Conservation (phyloP, 192 early-diverging fungal species). For the Dissophora globulifera region DNA sequence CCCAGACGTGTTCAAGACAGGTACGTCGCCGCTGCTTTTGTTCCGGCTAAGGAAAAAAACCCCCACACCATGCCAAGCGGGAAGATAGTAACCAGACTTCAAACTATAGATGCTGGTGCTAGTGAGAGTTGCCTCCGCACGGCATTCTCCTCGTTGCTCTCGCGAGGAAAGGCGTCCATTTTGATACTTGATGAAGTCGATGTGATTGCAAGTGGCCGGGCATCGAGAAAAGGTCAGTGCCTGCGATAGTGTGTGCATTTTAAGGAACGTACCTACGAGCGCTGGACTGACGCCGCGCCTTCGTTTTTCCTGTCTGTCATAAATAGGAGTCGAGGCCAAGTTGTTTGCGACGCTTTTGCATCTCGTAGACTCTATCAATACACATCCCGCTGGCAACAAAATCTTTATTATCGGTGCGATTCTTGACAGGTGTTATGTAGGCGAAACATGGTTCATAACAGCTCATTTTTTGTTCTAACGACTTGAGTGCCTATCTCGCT, state of each 20-base stretch:
- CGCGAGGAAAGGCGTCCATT: slow-evolving; percentile 50
- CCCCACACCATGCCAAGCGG: no score
- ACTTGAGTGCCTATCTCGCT: neutral
- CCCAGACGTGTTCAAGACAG: slow-evolving; percentile 61
- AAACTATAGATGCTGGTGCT: slow-evolving; percentile 61
- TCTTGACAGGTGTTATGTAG: no score
- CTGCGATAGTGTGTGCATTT: neutral
- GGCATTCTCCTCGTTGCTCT: slow-evolving; percentile 46
- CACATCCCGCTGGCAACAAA: slow-evolving; percentile 9
- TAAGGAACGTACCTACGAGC: no score
- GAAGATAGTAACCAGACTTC: no score
- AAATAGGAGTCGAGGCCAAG: slow-evolving; percentile 54
- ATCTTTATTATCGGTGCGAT: slow-evolving; percentile 61
- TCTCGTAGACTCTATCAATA: slow-evolving; percentile 58
- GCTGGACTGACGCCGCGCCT: no score
- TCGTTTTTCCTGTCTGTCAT: neutral
- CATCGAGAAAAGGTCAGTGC: slow-evolving; percentile 48
- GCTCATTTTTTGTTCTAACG: no score
- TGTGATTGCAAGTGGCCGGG: slow-evolving; percentile 56
- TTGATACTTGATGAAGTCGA: slow-evolving; percentile 67
- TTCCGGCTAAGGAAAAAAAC: no score
- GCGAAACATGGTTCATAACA: no score
- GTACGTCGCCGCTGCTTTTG: slow-evolving; percentile 14
- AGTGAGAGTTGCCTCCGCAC: slow-evolving; percentile 60
- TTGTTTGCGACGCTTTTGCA: slow-evolving; percentile 53